Percentiles rank a stretch among this genome's conserved stretches.
phyloP scores from a whole-genome alignment of 202 grass and related monocot genomes.

The Musa balbisiana region DNA sequence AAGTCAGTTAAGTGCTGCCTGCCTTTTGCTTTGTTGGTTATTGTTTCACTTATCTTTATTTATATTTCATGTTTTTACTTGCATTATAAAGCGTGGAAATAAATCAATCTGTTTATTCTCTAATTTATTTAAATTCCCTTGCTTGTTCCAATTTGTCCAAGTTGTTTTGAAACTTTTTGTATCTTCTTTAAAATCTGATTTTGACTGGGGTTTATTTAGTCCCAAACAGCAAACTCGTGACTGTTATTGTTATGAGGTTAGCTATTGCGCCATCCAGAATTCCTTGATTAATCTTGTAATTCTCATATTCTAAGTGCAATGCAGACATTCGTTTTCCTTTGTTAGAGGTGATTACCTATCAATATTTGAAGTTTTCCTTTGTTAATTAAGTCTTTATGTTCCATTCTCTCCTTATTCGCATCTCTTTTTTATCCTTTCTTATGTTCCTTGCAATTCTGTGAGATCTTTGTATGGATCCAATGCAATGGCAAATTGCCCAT shows the following conservation, averaged over 20 bases:
- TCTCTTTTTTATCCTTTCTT: too few relatives aligned
- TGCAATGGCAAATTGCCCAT: too few relatives aligned
- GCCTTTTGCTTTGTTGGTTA: background rate
- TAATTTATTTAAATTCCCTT: too few relatives aligned
- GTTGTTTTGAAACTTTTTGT: background rate
- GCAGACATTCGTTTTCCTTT: too few relatives aligned
- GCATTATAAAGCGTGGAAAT: background rate
- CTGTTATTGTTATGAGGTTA: background rate
- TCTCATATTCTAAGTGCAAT: too few relatives aligned
- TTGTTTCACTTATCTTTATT: background rate
- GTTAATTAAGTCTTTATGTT: too few relatives aligned
- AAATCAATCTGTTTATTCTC: background rate
- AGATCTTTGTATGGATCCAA: too few relatives aligned
- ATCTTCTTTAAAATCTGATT: background rate
- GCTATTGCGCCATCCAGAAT: background rate
- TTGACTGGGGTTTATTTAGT: background rate
- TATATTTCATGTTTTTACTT: background rate
- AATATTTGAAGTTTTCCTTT: too few relatives aligned
- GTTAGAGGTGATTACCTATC: too few relatives aligned
- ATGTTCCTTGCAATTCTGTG: too few relatives aligned
- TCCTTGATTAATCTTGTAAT: background rate
- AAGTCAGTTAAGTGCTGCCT: background rate
- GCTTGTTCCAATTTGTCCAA: too few relatives aligned
- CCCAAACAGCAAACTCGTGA: background rate
- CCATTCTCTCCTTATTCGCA: too few relatives aligned